Conservation (phyloP, 495 filamentous ascomycete species). For the Aspergillus leporis region DNA sequence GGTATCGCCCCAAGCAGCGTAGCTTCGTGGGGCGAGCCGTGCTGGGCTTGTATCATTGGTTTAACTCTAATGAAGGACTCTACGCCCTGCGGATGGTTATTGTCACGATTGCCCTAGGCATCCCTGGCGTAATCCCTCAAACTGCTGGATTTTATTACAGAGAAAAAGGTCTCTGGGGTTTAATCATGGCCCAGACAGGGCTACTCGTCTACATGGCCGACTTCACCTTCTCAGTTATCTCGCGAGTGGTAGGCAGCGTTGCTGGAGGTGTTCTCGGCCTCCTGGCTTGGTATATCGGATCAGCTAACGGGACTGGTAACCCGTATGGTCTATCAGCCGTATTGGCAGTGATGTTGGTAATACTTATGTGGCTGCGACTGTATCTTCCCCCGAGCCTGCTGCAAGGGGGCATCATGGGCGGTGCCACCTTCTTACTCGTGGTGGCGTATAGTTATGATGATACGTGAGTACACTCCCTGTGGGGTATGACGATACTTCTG, state of each 20-base stretch:
- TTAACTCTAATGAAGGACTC: conserved; percentile 31
- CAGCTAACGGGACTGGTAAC: conserved; percentile 41
- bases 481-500: background rate
- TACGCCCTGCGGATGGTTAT: conserved; percentile 41
- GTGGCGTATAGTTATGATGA: conserved; percentile 42
- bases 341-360: conserved; percentile 32
- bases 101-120: conserved; percentile 42
- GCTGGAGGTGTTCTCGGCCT: conserved; percentile 41
- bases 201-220: conserved; percentile 48
- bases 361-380: conserved; percentile 41
- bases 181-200: conserved; percentile 49
- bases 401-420: conserved; percentile 38
- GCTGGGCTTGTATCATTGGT: conserved; percentile 27
- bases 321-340: conserved; percentile 42
- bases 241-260: conserved; percentile 35
- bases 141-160: conserved; percentile 47
- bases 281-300: conserved; percentile 49
- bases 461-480: conserved; percentile 21
- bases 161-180: conserved; percentile 46
- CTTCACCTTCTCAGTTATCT: conserved; percentile 39
- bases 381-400: conserved; percentile 33
- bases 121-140: conserved; percentile 38
- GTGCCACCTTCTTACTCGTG: conserved; percentile 42
- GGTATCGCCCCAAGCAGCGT: conserved; percentile 18
- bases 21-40: conserved; percentile 17